Conservation (phyloP, 2,329 filamentous ascomycete genomes). For the Aspergillus neotritici region DNA sequence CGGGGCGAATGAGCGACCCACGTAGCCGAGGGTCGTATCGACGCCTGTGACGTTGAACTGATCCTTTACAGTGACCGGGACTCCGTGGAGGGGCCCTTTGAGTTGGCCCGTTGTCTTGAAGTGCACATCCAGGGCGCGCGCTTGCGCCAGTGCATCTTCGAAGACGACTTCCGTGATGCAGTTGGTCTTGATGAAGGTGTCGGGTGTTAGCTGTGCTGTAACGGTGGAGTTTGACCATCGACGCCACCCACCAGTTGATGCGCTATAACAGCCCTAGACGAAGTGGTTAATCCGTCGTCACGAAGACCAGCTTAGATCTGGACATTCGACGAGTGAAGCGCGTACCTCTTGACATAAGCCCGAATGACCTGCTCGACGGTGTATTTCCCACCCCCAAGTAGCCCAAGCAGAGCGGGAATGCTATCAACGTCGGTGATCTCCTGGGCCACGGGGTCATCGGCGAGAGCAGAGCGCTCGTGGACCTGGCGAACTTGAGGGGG, state of each 20-base stretch:
- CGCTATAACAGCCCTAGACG: slow-evolving; percentile 22
- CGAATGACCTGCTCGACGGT: slow-evolving; percentile 24
- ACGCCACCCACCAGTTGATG: slow-evolving; percentile 22
- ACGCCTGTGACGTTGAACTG: slow-evolving; percentile 56
- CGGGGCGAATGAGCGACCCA: slow-evolving; percentile 46
- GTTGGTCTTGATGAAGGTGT: slow-evolving; percentile 29
- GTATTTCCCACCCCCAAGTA: slow-evolving; percentile 19
- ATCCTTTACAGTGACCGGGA: slow-evolving; percentile 56
- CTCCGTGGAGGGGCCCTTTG: slow-evolving; percentile 49
- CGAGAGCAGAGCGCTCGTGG: slow-evolving; percentile 20
- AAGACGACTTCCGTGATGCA: slow-evolving; percentile 34
- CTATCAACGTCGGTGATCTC: slow-evolving; percentile 30
- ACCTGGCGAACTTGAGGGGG: slow-evolving; percentile 18
- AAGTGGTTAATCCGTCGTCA: neutral
- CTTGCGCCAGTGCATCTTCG: slow-evolving; percentile 28
- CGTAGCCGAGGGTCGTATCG: slow-evolving; percentile 56
- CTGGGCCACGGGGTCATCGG: slow-evolving; percentile 17
- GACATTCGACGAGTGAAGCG: neutral
- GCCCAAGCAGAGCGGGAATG: slow-evolving; percentile 17
- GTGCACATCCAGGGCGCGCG: slow-evolving; percentile 24
- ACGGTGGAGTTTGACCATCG: no score
- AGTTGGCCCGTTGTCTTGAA: slow-evolving; percentile 32
- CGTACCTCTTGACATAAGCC: slow-evolving; percentile 33
- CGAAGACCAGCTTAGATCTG: neutral
- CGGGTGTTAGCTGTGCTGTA: no score